Evolutionary conservation across 495 filamentous ascomycete genomes (phyloP).

Genomic region (Penicillium paradoxum): DNA sequence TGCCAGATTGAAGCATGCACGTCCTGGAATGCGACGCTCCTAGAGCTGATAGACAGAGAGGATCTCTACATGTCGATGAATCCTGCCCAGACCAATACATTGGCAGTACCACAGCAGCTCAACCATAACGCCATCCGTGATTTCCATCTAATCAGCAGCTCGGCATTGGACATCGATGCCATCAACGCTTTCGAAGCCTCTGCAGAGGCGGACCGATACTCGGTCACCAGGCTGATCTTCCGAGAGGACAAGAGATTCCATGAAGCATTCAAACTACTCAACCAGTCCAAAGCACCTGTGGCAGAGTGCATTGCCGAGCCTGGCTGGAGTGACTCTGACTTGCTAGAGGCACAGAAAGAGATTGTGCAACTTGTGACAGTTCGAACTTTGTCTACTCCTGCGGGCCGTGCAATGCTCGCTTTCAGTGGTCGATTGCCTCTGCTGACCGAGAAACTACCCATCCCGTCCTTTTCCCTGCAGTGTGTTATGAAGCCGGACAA

Average conservation of each 20-base stretch:
- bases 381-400: constrained; percentile 79
- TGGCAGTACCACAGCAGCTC: constrained; percentile 36
- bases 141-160: constrained; percentile 67
- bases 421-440: constrained; percentile 80
- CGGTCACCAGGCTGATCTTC: constrained; percentile 79
- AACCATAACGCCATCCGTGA: constrained; percentile 64
- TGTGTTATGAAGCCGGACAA: constrained; percentile 89
- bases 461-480: constrained; percentile 79
- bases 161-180: constrained; percentile 53
- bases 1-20: constrained; percentile 78
- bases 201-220: constrained; percentile 72
- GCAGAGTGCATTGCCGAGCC: constrained; percentile 70
- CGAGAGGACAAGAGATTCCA: constrained; percentile 81
- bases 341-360: constrained; percentile 91
- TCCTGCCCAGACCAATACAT: constrained; percentile 27
- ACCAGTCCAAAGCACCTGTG: constrained; percentile 69
- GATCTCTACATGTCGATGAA: constrained; percentile 69
- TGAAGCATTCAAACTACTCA: constrained; percentile 74
- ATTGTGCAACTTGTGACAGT: constrained; percentile 77
- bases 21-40: constrained; percentile 63
- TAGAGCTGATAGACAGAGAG: constrained; percentile 74
- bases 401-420: constrained; percentile 76
- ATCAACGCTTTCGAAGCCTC: constrained; percentile 59
- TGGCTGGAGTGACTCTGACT: constrained; percentile 75
- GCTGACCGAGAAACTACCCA: constrained; percentile 82